Base-by-base conservation (phyloP, 2,329 filamentous ascomycete genomes). In the Colletotrichum sublineola region DNA sequence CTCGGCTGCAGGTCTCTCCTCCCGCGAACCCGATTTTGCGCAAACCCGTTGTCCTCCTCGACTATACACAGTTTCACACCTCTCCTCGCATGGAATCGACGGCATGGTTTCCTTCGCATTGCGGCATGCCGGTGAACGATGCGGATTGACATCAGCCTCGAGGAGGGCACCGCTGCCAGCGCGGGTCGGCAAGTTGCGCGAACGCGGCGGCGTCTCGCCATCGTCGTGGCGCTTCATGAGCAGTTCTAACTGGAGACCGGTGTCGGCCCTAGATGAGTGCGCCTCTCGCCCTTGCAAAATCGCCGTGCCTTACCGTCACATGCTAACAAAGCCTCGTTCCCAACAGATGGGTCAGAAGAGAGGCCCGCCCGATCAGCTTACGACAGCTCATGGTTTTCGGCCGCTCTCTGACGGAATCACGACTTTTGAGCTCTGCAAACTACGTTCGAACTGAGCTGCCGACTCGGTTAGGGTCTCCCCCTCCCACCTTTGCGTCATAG, bases 331-430 rank as follows among this genome's bases (percentile, higher is more conserved):
- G 20, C n/a, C 50, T 53, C 38, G n/a, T 75, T 68, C 46, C 58
- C 71, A 18, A 55, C 77, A 97, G 95, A 86, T 98, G 95, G 95
- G 96, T 98, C 64, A 92, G 93, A 75, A 94, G 93, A 78, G 94
- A 97, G 80, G 95, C 95, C 61, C 90, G 95, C 64, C 96, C 96
- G n/a, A 98, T 99, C 80, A 97, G 94, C 84, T 85, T 99, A 77
- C 93, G 96, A 71, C 96, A 98, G 83, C 89, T 99, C 78, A 98
- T 97, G 84, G 97, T 98, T 78, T 99, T 98, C 82, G 96, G 96
- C 40, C 92, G 96, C 60, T 97, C 95, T 31, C 85, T 99, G 80
- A 98, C 95, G 60, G 95, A 98, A 83, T 88, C 91, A 63, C 92
- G 97, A 70, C 88, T 99, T 74, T 90, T 99, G 76, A 95, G 94